Evolutionary conservation across 2,329 filamentous ascomycete genomes (phyloP), one percentile per base, ranked within the genome.

Genomic region (Sarocladium oryzae): DNA sequence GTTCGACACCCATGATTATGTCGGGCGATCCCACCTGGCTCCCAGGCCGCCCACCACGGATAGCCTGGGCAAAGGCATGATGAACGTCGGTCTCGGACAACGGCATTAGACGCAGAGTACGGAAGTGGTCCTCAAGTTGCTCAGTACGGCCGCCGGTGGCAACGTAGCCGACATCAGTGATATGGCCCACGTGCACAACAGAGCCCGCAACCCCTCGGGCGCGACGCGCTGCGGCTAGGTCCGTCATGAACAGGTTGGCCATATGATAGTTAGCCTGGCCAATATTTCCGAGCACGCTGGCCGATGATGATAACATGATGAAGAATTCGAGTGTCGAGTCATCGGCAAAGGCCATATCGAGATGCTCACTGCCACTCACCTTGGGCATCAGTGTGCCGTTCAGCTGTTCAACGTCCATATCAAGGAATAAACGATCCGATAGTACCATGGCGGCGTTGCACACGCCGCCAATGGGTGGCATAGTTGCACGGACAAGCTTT

Each of bases 231-330:
- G 55, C 46, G 1, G 65, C 69, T 0, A 78, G 57, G 1, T 56
- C 56, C 6, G 56, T 56, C 65, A 77, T 69, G 60, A 66, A 79
- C 3, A 56, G 54, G 55, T 76, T 76, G 2, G 69, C 73, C 0
- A 71, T 69, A 1, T 63, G 58, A 52, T 79, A 79, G 55, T 69
- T 74, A 3, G 65, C 55, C 55, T 79, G 75, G 4, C 61, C 63
- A 9, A 40, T 24, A 37, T 65, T 65, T 2, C 68, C 68, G 3
- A 59, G 50, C 2, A 65, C 55, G 2, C 45, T 49, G 0, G 60
- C 51, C 1, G 64, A 23, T 0, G 69, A 71, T 1, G 65, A 67
- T 41, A 70, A 62, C 15, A 66, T 35, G 45, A 71, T 57, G 56
- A 69, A 69, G 56, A 70, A 70, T 36, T 70, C 68, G n/a, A 71